A percentile compares a stretch with the other conserved stretches of the same genome.
These are phyloP conservation scores for Coelastrella sp. DNA, from an alignment of 139 green algal species.

Conservation along the genomic window DNA sequence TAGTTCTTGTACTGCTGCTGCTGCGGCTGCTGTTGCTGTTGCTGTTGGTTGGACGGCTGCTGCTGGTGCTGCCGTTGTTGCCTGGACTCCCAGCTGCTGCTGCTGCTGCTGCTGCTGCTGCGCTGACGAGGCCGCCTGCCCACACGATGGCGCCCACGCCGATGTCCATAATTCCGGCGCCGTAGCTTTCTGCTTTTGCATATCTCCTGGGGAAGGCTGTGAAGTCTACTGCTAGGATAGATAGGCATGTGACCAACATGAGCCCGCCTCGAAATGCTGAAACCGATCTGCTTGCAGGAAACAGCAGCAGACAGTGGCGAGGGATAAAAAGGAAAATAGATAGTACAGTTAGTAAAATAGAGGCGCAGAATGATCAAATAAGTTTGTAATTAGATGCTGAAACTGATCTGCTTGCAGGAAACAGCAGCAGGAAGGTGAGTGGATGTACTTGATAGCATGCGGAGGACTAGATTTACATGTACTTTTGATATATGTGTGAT, in stretches of 20 bases:
- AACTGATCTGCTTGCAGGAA: too few species aligned
- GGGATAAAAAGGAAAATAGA: too few species aligned
- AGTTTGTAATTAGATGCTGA: too few species aligned
- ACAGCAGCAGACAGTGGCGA: too few species aligned
- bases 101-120: not conserved
- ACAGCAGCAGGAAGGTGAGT: too few species aligned
- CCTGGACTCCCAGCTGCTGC: not conserved
- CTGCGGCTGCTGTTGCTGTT: conserved; percentile 5
- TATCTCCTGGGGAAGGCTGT: conserved; percentile 80
- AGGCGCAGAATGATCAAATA: too few species aligned
- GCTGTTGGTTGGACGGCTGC: not conserved
- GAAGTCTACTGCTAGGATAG: conserved; percentile 96
- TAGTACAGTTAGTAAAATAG: too few species aligned
- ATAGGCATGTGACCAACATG: conserved; percentile 82
- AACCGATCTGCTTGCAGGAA: too few species aligned
- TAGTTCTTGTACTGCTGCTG: not conserved
- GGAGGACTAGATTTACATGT: too few species aligned
- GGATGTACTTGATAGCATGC: too few species aligned
- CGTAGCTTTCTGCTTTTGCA: conserved; percentile 84
- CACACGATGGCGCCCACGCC: conserved; percentile 89
- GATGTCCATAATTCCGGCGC: conserved; percentile 90
- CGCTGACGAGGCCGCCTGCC: conserved; percentile 65
- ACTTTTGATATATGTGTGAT: too few species aligned
- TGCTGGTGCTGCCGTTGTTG: conserved; percentile 24
- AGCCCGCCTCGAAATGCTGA: conserved; percentile 73